Evolutionary conservation across 306 rosid species (phyloP).

Genomic region (Prunus armeniaca): DNA sequence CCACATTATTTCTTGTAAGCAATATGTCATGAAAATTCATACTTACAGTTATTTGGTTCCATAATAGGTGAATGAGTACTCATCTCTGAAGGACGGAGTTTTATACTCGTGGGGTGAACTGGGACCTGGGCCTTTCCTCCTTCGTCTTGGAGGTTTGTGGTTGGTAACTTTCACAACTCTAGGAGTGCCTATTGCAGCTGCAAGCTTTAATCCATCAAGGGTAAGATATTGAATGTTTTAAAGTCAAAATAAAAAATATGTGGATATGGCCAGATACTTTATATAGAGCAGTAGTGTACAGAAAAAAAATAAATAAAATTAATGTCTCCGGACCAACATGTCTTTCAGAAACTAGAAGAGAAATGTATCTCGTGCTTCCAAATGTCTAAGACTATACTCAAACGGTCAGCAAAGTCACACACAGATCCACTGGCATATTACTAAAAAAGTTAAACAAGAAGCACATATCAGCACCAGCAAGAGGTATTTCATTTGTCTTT

Average conservation of each 20-base stretch:
- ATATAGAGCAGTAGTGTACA: too few relatives aligned
- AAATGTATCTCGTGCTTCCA: not conserved
- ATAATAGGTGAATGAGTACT: conserved; percentile 89
- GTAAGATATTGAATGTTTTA: conserved; percentile 35
- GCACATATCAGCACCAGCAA: conserved; percentile 1
- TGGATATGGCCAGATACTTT: not conserved
- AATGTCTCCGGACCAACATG: not conserved
- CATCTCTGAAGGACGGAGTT: conserved; percentile 68
- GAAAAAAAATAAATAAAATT: not conserved
- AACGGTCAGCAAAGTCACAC: not conserved
- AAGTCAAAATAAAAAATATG: not conserved
- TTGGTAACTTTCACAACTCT: conserved; percentile 64
- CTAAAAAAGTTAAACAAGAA: conserved; percentile 7
- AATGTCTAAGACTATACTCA: not conserved
- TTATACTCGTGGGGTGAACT: conserved; percentile 94
- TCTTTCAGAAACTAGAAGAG: not conserved
- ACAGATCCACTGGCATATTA: not conserved
- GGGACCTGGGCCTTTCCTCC: conserved; percentile 75
- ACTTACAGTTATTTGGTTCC: conserved; percentile 18
- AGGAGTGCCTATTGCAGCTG: conserved; percentile 87
- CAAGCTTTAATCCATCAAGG: conserved; percentile 93
- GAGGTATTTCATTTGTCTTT: not conserved
- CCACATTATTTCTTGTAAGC: conserved; percentile 9
- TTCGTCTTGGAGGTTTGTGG: conserved; percentile 98
- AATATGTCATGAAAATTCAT: not conserved